These are phyloP conservation scores for Vigna nakashimae DNA, from an alignment of 306 rosid species.

Conservation along the genomic window DNA sequence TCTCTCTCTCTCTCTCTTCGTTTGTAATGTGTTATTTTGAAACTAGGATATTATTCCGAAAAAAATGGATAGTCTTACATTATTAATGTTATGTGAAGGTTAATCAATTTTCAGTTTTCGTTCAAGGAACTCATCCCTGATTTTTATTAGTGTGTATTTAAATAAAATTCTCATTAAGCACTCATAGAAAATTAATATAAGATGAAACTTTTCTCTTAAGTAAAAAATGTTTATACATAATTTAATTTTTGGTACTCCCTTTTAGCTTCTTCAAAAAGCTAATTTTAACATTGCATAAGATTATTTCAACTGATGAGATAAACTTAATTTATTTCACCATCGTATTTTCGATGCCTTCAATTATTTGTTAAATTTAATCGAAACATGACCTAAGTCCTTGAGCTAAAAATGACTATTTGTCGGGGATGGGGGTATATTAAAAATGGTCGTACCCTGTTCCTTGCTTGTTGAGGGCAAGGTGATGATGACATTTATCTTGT, in stretches of 20 bases:
- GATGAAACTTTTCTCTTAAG: not conserved
- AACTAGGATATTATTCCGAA: not conserved
- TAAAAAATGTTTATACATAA: not conserved
- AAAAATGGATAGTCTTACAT: not conserved
- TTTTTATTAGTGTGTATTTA: not conserved
- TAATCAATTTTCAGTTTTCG: not conserved
- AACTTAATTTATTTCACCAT: not conserved
- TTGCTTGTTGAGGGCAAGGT: slow-evolving; percentile 6
- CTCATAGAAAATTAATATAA: not conserved
- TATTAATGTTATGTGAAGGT: not conserved
- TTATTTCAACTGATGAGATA: not conserved
- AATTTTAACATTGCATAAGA: not conserved
- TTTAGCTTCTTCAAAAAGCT: not conserved
- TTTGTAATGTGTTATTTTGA: slow-evolving; percentile 24
- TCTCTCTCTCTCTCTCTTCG: not conserved
- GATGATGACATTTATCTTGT: slow-evolving; percentile 2
- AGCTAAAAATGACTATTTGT: not conserved
- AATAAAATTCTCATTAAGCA: not conserved
- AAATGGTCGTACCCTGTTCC: not conserved
- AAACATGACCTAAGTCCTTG: not conserved
- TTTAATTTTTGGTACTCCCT: too few relatives aligned
- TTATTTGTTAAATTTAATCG: not conserved
- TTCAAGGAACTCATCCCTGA: not conserved
- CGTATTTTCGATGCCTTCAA: not conserved
- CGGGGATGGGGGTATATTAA: not conserved